phyloP scores from a whole-genome alignment of 768 basidiomycete species.

The Chalciporus piperatus region DNA sequence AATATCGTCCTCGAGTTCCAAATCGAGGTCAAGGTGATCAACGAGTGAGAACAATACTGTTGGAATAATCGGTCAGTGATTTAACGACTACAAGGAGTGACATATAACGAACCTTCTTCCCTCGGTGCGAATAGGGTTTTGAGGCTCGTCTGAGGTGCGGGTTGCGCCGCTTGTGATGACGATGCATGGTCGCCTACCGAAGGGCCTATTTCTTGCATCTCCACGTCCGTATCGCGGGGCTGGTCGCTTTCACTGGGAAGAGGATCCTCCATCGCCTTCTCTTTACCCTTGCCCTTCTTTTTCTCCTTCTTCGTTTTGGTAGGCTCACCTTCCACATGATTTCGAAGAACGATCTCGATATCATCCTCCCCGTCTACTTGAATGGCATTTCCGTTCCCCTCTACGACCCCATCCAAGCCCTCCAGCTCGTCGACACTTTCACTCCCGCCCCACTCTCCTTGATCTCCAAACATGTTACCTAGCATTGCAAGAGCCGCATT shows the following conservation, averaged over 20 bases:
- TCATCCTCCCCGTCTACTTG: slow-evolving; percentile 26
- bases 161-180: not conserved
- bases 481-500: slow-evolving; percentile 36
- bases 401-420: slow-evolving; percentile 21
- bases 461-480: slow-evolving; percentile 49
- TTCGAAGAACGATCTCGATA: slow-evolving; percentile 17
- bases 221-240: slow-evolving; percentile 5
- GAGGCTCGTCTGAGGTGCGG: slow-evolving; percentile 37
- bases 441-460: slow-evolving; percentile 56
- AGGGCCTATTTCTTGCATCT: slow-evolving; percentile 8
- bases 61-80: not conserved
- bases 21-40: slow-evolving; percentile 68
- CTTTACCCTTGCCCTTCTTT: slow-evolving; percentile 23
- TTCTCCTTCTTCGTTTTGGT: slow-evolving; percentile 4
- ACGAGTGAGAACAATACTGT: slow-evolving; percentile 73
- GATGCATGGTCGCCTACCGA: not conserved
- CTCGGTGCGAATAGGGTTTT: slow-evolving; percentile 74
- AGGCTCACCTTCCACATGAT: not conserved
- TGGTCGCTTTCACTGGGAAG: slow-evolving; percentile 2
- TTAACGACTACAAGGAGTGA: not conserved
- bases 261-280: slow-evolving; percentile 9
- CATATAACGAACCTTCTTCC: slow-evolving; percentile 52
- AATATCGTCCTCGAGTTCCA: slow-evolving; percentile 63
- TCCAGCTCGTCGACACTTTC: slow-evolving; percentile 62
- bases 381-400: not conserved